Evolutionary conservation across 805 yeast genomes (phyloP), one percentile per base, ranked within the genome.

Genomic region (Candida endomychidarum): DNA sequence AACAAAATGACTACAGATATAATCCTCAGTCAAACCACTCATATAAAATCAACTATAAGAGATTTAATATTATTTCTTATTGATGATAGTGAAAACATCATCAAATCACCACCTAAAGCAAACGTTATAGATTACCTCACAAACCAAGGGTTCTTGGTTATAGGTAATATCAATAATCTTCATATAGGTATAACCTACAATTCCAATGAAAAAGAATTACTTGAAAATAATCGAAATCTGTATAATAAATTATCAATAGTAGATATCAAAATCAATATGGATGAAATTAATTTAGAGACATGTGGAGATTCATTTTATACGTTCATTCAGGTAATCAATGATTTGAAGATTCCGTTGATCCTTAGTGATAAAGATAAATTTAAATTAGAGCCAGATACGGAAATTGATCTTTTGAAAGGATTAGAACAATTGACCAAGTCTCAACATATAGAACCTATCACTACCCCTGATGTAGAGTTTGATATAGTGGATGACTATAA

Each of bases 251-350:
- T 54, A 17, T 50, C 75, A 0, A 30, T 61, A 1, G 39, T 75
- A 2, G 77, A 72, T 35, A 32, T 81, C 21, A 74, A 73, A 34
- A 52, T 80, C 8, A 70, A 70, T 37, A 47, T 77, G 5, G 85
- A 78, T 41, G 63, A 63, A 12, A 56, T 74, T 11, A 67, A 63
- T 15, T 33, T 83, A 1, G 80, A 79, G 18, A 42, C 82, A 2
- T 89, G 96, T 64, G 91, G 96, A 1, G 98, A 90, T 56, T 87
- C 96, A 0, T 72, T 81, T 0, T 83, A 86, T 51, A 77, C 91
- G 9, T 58, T 90, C 29, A 45, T 79, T 2, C 95, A 84, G 46
- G 52, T 86, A 7, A 47, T 82, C 8, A 80, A 77, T 43, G 96
- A 88, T 52, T 65, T 90, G 50, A 86, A 84, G 50, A 78, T 77